Percentiles rank a stretch among this genome's conserved stretches.
Evolutionary conservation across 2,329 filamentous ascomycete genomes (phyloP).

Genomic region (Scorias spongiosa): DNA sequence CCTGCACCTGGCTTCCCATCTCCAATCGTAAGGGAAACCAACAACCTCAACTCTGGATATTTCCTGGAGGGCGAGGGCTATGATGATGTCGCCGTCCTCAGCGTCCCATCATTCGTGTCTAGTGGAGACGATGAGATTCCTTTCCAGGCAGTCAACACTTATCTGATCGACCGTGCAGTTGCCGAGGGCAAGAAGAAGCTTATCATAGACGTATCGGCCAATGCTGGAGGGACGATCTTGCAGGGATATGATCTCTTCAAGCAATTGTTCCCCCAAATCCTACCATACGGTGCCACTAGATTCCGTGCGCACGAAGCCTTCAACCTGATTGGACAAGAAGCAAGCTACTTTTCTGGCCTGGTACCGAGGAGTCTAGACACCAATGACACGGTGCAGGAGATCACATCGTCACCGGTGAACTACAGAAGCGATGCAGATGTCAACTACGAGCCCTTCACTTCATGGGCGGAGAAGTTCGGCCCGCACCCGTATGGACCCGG

Average conservation of each 20-base stretch:
- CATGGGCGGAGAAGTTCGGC: constrained; percentile 33
- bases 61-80: constrained; percentile 30
- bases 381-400: constrained; percentile 25
- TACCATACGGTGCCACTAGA: constrained; percentile 35
- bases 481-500: constrained; percentile 25
- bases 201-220: constrained; percentile 43
- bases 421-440: constrained; percentile 32
- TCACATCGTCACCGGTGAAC: constrained; percentile 30
- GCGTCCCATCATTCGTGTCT: constrained; percentile 27
- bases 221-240: constrained; percentile 43
- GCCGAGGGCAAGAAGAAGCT: constrained; percentile 43
- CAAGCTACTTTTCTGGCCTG: constrained; percentile 18
- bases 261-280: constrained; percentile 36
- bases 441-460: constrained; percentile 34
- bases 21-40: constrained; percentile 23
- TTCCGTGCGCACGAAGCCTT: constrained; percentile 35
- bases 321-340: constrained; percentile 28
- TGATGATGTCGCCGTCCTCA: constrained; percentile 31
- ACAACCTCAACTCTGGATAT: constrained; percentile 32
- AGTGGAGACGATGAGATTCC: constrained; percentile 13
- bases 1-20: constrained; percentile 29
- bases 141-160: constrained; percentile 28
- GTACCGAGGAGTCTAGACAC: constrained; percentile 18
- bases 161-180: constrained; percentile 28
- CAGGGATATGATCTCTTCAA: constrained; percentile 50